Evolutionary conservation across 1,284 basidiomycete genomes (phyloP).

Genomic region (Coniophora puteana): DNA sequence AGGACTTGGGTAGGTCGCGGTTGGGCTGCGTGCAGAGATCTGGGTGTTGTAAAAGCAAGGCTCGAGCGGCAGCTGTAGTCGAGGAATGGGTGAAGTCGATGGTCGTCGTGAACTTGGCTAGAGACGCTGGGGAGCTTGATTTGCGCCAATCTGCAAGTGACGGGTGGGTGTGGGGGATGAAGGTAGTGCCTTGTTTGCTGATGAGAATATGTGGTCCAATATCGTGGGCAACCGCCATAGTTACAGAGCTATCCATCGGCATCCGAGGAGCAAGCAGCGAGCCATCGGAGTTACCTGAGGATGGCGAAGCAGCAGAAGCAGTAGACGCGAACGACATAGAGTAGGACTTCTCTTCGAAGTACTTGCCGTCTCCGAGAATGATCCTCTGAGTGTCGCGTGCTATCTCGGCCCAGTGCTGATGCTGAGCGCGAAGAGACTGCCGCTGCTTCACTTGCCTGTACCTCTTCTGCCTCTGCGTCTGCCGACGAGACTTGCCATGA

Average conservation of each 20-base stretch:
- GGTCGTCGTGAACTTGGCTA: slow-evolving; percentile 22
- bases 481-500: slow-evolving; percentile 18
- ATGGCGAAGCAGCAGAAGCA: slow-evolving; percentile 17
- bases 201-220: slow-evolving; percentile 34
- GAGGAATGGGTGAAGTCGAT: slow-evolving; percentile 28
- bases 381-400: slow-evolving; percentile 39
- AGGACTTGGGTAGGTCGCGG: slow-evolving; percentile 21
- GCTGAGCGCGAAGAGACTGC: slow-evolving; percentile 21
- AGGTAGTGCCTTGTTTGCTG: slow-evolving; percentile 35
- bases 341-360: slow-evolving; percentile 34
- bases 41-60: slow-evolving; percentile 12
- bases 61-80: slow-evolving; percentile 32
- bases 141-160: slow-evolving; percentile 33
- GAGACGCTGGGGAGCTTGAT: no score
- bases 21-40: slow-evolving; percentile 15
- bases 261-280: slow-evolving; percentile 4
- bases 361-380: slow-evolving; percentile 43
- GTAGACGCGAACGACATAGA: slow-evolving; percentile 16
- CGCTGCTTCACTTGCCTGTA: no score
- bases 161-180: slow-evolving; percentile 36
- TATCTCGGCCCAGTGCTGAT: slow-evolving; percentile 26
- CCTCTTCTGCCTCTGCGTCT: slow-evolving; percentile 18
- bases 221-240: slow-evolving; percentile 28
- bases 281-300: slow-evolving; percentile 14
- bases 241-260: no score